A percentile compares a stretch with the other conserved stretches of the same genome.
Conservation (phyloP, 2,329 filamentous ascomycete species). For the Aureobasidium musti region DNA sequence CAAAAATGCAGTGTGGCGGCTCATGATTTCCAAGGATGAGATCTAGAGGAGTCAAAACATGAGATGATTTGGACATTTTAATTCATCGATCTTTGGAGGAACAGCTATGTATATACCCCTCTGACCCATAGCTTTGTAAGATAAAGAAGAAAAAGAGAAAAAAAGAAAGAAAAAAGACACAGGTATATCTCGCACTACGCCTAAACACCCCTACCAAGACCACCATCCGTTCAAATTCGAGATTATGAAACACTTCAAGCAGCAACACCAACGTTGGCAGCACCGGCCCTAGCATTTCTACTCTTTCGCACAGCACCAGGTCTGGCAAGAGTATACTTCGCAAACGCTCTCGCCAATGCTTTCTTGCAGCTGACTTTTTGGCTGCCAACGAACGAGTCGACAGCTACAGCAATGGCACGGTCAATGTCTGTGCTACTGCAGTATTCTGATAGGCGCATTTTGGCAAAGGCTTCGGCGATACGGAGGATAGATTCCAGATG, state of each 20-base stretch:
- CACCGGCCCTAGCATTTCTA: slow-evolving; percentile 21
- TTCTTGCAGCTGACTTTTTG: slow-evolving; percentile 99
- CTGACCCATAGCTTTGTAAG: not conserved
- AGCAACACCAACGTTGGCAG: slow-evolving; percentile 29
- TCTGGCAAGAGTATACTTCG: slow-evolving; percentile 71
- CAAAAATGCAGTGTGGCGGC: too few species aligned
- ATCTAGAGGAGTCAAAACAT: slow-evolving; percentile 24
- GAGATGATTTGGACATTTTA: not conserved
- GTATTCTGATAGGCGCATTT: slow-evolving; percentile 98
- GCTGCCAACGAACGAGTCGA: slow-evolving; percentile 92
- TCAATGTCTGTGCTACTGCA: slow-evolving; percentile 89
- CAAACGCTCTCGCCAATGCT: slow-evolving; percentile 88
- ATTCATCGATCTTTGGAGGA: not conserved
- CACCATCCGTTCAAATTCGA: not conserved
- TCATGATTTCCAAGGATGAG: slow-evolving; percentile 55
- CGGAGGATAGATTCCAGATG: slow-evolving; percentile 98
- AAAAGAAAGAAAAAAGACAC: not conserved
- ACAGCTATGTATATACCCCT: slow-evolving; percentile 7
- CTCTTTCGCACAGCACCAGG: slow-evolving; percentile 44
- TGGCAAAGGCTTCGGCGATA: slow-evolving; percentile 90
- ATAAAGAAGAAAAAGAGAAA: not conserved
- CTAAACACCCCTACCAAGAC: not conserved
- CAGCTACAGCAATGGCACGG: slow-evolving; percentile 92
- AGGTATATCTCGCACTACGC: slow-evolving; percentile 18
- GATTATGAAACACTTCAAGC: slow-evolving; percentile 18